Conservation (phyloP, 164 flowering plant genomes). For the Stephania cephalantha region DNA sequence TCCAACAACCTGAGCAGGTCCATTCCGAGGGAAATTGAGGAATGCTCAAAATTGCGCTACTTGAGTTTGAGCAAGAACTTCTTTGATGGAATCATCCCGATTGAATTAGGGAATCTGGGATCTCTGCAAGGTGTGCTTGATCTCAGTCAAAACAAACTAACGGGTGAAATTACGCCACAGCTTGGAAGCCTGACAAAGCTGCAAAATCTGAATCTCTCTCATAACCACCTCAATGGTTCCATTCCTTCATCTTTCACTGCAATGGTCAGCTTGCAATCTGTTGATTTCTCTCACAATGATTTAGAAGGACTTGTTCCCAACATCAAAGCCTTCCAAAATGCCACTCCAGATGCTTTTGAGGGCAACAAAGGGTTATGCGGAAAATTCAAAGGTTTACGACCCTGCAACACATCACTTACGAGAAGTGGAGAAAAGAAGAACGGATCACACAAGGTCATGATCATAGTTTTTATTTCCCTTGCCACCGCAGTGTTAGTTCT, state of each 20-base stretch:
- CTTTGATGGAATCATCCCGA: not conserved
- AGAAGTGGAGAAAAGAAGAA: not conserved
- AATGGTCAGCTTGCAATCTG: not conserved
- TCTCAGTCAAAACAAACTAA: constrained; percentile 4
- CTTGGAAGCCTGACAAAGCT: not conserved
- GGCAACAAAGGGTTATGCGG: constrained; percentile 8
- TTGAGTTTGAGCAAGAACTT: not conserved
- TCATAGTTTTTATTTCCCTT: not conserved
- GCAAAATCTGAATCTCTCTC: constrained; percentile 1
- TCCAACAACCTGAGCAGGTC: not conserved
- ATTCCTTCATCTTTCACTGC: not conserved
- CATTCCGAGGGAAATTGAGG: not conserved
- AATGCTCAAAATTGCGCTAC: not conserved
- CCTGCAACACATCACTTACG: not conserved
- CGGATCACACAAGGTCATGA: not conserved
- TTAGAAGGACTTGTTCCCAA: constrained; percentile 4
- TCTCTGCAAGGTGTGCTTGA: not conserved
- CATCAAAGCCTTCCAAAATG: not conserved
- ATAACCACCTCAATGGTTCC: not conserved
- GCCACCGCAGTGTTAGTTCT: not conserved
- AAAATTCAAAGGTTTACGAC: not conserved
- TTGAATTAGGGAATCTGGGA: not conserved
- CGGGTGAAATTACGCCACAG: not conserved
- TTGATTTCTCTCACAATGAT: constrained; percentile 4
- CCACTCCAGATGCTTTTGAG: not conserved